Evolutionary conservation across 1,284 basidiomycete genomes (phyloP).

Genomic region (Cystobasidium slooffiae): DNA sequence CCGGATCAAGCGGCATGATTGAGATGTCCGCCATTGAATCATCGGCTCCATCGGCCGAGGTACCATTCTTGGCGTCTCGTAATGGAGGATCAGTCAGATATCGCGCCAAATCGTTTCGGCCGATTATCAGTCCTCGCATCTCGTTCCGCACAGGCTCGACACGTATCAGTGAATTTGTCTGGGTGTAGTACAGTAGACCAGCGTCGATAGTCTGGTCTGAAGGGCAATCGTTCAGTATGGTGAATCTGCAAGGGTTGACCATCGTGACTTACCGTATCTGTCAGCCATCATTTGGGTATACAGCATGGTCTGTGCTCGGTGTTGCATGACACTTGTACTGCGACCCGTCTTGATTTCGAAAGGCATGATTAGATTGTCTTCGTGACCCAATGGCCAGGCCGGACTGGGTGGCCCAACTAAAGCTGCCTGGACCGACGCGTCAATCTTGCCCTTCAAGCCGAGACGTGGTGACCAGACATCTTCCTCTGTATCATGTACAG

Average conservation of each 20-base stretch:
- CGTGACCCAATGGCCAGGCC: conserved; percentile 54
- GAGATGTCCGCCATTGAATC: conserved; percentile 23
- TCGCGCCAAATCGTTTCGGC: conserved; percentile 82
- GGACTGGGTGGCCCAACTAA: conserved; percentile 58
- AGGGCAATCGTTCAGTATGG: neutral
- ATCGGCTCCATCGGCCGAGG: neutral
- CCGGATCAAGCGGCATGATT: conserved; percentile 8
- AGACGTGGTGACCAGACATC: conserved; percentile 96
- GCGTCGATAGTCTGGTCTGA: conserved; percentile 63
- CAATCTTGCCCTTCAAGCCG: conserved; percentile 93
- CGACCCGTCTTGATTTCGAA: conserved; percentile 97
- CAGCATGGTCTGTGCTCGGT: conserved; percentile 96
- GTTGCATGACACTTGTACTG: conserved; percentile 76
- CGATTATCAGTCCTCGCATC: conserved; percentile 76
- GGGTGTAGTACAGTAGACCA: conserved; percentile 92
- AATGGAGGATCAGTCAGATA: conserved; percentile 62
- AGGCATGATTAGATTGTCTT: conserved; percentile 64
- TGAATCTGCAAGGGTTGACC: neutral
- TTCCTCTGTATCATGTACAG: conserved; percentile 86
- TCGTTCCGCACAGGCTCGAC: conserved; percentile 80
- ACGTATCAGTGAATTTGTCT: conserved; percentile 80
- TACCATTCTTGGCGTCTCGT: neutral
- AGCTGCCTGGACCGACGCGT: conserved; percentile 74
- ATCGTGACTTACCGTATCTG: conserved; percentile 68
- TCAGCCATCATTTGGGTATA: conserved; percentile 92